phyloP scores from a whole-genome alignment of 2,329 filamentous ascomycete species.

The Cladobotryum protrusum region DNA sequence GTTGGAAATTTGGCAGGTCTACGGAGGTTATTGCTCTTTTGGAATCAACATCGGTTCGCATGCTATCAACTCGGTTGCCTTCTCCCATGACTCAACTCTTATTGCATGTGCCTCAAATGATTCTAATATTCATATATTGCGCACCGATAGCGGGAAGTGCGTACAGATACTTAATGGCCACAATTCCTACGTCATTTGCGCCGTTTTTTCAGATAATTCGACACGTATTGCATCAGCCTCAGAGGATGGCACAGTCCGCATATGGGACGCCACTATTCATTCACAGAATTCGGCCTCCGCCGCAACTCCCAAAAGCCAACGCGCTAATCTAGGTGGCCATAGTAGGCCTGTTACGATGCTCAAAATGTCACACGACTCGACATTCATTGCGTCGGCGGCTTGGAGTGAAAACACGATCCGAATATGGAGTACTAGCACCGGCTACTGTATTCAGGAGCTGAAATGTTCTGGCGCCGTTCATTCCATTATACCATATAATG shows the following conservation, averaged over 20 bases:
- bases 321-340: neutral
- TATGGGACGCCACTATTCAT: neutral
- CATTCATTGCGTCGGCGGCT: neutral
- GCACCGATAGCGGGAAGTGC: neutral
- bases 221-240: neutral
- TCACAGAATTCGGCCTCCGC: neutral
- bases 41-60: neutral
- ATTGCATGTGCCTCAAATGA: neutral
- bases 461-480: neutral
- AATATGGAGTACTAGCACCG: neutral
- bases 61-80: neutral
- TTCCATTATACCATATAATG: neutral
- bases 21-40: neutral
- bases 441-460: neutral
- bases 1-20: neutral
- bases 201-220: slow-evolving; percentile 7
- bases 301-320: neutral
- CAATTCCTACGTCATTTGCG: neutral
- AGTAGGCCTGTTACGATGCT: neutral
- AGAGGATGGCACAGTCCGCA: neutral
- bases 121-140: neutral
- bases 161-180: slow-evolving; percentile 4
- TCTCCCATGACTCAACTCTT: slow-evolving; percentile 1
- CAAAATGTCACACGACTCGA: neutral
- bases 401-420: neutral